Conservation (phyloP, 345 rosid genomes). For the Aethionema arabicum region DNA sequence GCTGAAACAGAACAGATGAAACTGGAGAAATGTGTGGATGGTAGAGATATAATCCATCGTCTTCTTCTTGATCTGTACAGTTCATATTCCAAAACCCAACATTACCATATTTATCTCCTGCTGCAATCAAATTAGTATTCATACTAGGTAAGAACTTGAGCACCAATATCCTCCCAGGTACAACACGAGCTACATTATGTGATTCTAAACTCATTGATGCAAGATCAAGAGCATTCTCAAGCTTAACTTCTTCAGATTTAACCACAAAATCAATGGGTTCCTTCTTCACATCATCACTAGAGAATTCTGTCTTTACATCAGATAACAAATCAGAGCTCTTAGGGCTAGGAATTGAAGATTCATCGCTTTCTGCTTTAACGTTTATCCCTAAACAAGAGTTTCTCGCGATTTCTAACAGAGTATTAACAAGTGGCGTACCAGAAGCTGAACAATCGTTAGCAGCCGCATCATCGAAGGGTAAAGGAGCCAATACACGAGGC, state of each 20-base stretch:
- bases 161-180: conserved; percentile 53
- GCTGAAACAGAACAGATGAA: conserved; percentile 62
- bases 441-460: conserved; percentile 48
- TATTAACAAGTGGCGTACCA: conserved; percentile 34
- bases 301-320: conserved; percentile 1
- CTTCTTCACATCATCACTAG: conserved; percentile 23
- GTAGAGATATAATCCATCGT: conserved; percentile 59
- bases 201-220: conserved; percentile 50
- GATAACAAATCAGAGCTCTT: conserved; percentile 6
- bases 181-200: conserved; percentile 61
- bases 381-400: conserved; percentile 20
- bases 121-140: conserved; percentile 61
- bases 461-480: conserved; percentile 50
- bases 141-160: conserved; percentile 61
- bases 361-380: conserved; percentile 12
- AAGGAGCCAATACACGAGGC: conserved; percentile 43
- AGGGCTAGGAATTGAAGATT: not conserved
- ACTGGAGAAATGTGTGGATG: conserved; percentile 55
- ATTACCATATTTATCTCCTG: conserved; percentile 65
- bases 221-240: conserved; percentile 37
- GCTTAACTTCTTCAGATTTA: conserved; percentile 35
- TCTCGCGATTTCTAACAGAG: conserved; percentile 35
- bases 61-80: conserved; percentile 36
- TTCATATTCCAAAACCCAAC: conserved; percentile 77
- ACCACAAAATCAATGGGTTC: conserved; percentile 25